phyloP scores from a whole-genome alignment of 768 basidiomycete genomes.

The Rhizopogon vulgaris region DNA sequence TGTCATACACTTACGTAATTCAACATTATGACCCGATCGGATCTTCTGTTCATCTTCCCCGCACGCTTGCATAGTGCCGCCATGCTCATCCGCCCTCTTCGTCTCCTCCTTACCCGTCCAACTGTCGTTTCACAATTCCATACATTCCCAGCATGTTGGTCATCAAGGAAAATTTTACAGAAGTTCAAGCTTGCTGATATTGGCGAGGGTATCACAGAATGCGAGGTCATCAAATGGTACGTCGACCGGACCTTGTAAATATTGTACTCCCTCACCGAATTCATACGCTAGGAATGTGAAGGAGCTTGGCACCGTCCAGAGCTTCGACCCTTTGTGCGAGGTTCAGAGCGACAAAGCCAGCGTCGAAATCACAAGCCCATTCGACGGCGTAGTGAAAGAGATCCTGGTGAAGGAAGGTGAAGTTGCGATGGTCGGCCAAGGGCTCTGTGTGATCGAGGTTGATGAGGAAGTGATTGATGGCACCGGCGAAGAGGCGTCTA shows the following conservation, averaged over 20 bases:
- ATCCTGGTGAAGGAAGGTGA: constrained; percentile 76
- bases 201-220: constrained; percentile 88
- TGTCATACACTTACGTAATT: neutral
- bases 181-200: constrained; percentile 80
- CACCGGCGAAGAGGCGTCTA: constrained; percentile 8
- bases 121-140: constrained; percentile 32
- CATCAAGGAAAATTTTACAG: constrained; percentile 35
- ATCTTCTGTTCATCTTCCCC: constrained; percentile 4
- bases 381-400: constrained; percentile 67
- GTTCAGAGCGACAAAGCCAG: constrained; percentile 89
- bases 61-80: neutral
- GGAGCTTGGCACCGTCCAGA: constrained; percentile 41
- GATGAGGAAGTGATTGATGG: constrained; percentile 45
- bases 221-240: constrained; percentile 83
- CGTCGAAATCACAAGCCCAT: constrained; percentile 88
- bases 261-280: neutral
- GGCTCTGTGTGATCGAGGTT: constrained; percentile 77
- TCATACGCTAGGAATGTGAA: constrained; percentile 51
- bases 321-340: constrained; percentile 74
- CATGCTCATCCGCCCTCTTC: constrained; percentile 11
- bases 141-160: constrained; percentile 22
- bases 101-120: constrained; percentile 20
- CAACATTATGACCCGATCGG: neutral
- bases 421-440: constrained; percentile 76
- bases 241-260: constrained; percentile 28